phyloP scores from a whole-genome alignment of 2,329 filamentous ascomycete species.

The Bipolaris bicolor region DNA sequence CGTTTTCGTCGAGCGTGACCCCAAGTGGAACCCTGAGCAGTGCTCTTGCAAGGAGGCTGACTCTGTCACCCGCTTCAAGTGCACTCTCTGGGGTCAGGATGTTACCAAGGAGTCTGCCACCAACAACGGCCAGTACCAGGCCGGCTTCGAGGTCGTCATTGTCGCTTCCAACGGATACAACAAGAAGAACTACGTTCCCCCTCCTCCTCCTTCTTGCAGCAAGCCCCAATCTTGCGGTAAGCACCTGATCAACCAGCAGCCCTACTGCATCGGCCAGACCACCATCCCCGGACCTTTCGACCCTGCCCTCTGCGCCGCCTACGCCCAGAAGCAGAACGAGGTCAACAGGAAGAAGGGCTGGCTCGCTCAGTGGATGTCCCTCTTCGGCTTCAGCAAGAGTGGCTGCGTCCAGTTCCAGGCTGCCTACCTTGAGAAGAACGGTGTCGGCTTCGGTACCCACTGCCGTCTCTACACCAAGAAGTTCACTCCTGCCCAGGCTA shows the following conservation, averaged over 20 bases:
- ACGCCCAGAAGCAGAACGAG: slow-evolving; percentile 32
- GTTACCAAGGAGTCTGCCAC: slow-evolving; percentile 28
- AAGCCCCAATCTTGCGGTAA: slow-evolving; percentile 31
- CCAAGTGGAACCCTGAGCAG: slow-evolving; percentile 31
- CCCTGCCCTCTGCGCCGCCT: slow-evolving; percentile 32
- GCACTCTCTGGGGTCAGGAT: slow-evolving; percentile 32
- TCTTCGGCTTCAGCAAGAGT: slow-evolving; percentile 30
- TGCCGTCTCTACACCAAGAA: slow-evolving; percentile 37
- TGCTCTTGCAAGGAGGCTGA: slow-evolving; percentile 30
- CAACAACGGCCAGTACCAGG: slow-evolving; percentile 27
- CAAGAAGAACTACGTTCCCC: slow-evolving; percentile 29
- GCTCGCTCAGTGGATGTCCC: slow-evolving; percentile 19
- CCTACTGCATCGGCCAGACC: slow-evolving; percentile 34
- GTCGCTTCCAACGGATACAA: slow-evolving; percentile 44
- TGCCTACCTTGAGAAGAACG: slow-evolving; percentile 31
- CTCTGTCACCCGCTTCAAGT: slow-evolving; percentile 33
- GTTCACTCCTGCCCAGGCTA: slow-evolving; percentile 25
- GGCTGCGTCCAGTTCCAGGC: slow-evolving; percentile 35
- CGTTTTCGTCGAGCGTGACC: slow-evolving; percentile 36
- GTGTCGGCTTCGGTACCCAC: slow-evolving; percentile 32
- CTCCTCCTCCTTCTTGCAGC: slow-evolving; percentile 28
- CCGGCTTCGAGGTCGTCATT: slow-evolving; percentile 40
- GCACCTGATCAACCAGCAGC: slow-evolving; percentile 32
- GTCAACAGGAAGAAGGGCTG: slow-evolving; percentile 27
- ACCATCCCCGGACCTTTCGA: slow-evolving; percentile 37